phyloP scores from a whole-genome alignment of 2,329 filamentous ascomycete species.

The Apiospora pterosperma region DNA sequence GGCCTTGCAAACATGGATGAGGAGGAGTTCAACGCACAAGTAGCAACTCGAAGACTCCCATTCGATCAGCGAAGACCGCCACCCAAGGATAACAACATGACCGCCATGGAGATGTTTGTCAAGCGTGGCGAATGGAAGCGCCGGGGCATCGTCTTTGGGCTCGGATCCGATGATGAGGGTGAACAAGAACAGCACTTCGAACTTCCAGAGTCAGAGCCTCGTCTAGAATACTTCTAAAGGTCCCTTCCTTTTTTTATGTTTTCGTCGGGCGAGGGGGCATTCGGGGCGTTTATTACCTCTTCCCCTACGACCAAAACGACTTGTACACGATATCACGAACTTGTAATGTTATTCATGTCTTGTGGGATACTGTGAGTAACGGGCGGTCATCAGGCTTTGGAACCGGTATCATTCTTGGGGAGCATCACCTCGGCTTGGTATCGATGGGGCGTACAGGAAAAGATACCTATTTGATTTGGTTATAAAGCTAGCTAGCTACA shows the following conservation, averaged over 20 bases:
- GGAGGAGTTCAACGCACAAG: constrained; percentile 14
- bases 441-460: background rate
- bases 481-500: background rate
- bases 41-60: constrained; percentile 9
- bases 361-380: background rate
- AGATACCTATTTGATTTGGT: constrained; percentile 1
- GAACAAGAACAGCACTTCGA: constrained; percentile 27
- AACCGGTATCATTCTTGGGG: background rate
- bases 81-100: constrained; percentile 22
- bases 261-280: background rate
- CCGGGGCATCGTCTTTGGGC: constrained; percentile 29
- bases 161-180: constrained; percentile 18
- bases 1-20: constrained; percentile 11
- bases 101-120: constrained; percentile 22
- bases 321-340: background rate
- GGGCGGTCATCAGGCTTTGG: background rate
- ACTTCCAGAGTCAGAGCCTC: constrained; percentile 6
- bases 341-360: background rate
- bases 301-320: background rate
- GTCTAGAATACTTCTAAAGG: background rate
- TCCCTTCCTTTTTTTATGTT: background rate
- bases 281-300: background rate
- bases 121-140: constrained; percentile 31
- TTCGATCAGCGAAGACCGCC: constrained; percentile 19
- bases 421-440: background rate